Evolutionary conservation across 306 rosid genomes (phyloP).

Genomic region (Medicago arabica): DNA sequence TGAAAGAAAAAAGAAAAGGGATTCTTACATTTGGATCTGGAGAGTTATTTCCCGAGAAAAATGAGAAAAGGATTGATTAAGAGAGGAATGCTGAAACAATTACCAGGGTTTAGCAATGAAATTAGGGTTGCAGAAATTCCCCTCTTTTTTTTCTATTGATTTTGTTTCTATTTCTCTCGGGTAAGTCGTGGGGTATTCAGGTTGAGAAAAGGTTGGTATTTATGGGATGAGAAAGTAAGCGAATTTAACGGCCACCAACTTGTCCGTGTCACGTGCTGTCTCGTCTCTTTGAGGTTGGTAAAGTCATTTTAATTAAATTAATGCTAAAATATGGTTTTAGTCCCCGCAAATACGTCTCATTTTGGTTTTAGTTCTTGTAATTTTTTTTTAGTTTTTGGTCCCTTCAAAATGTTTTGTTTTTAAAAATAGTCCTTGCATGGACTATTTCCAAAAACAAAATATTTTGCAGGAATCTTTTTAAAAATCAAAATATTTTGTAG

Average conservation of each 20-base stretch:
- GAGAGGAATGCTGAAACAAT: constrained; percentile 44
- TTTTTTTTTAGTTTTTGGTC: too few species aligned
- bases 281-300: too few species aligned
- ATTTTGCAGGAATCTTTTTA: too few species aligned
- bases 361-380: too few species aligned
- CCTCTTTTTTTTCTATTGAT: constrained; percentile 7
- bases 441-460: too few species aligned
- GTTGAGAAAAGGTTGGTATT: not conserved
- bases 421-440: too few species aligned
- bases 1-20: not conserved
- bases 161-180: constrained; percentile 20
- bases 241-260: constrained; percentile 6
- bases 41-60: constrained; percentile 23
- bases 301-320: too few species aligned
- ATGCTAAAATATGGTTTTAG: too few species aligned
- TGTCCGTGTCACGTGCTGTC: constrained; percentile 12
- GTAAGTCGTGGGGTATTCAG: not conserved
- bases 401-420: too few species aligned
- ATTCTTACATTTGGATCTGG: constrained; percentile 49
- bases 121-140: constrained; percentile 41
- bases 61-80: constrained; percentile 5
- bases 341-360: too few species aligned
- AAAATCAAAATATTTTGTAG: too few species aligned
- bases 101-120: constrained; percentile 58
- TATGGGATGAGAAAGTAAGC: constrained; percentile 35